phyloP scores from a whole-genome alignment of 1,284 basidiomycete species.

The Marasmius oreades region DNA sequence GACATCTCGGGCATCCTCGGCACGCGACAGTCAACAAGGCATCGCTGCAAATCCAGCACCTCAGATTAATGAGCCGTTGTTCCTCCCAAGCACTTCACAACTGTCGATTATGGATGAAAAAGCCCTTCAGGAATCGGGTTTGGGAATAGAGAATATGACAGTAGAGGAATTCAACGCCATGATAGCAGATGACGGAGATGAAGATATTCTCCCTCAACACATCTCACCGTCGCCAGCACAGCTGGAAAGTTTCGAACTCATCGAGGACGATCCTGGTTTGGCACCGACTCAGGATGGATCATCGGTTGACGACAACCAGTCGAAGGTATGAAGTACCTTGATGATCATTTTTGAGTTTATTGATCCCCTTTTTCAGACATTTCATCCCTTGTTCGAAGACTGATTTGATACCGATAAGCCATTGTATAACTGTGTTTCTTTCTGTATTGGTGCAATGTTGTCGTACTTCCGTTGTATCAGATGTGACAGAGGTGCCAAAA shows the following conservation, averaged over 20 bases:
- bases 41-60: conserved; percentile 21
- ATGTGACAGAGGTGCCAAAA: conserved; percentile 22
- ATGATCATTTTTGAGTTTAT: background rate
- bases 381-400: conserved; percentile 67
- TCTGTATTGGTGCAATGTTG: background rate
- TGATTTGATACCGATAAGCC: conserved; percentile 24
- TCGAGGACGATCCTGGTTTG: conserved; percentile 39
- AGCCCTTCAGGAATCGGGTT: conserved; percentile 50
- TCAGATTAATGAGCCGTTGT: conserved; percentile 48
- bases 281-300: conserved; percentile 45
- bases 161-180: conserved; percentile 58
- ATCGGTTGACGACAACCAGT: background rate
- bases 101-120: conserved; percentile 50
- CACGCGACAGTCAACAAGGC: background rate
- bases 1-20: background rate
- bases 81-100: conserved; percentile 63
- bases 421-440: background rate
- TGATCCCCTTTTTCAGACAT: conserved; percentile 33
- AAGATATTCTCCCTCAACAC: conserved; percentile 39
- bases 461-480: background rate
- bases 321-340: conserved; percentile 10
- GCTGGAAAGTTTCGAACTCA: conserved; percentile 12
- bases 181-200: conserved; percentile 64
- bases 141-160: conserved; percentile 64
- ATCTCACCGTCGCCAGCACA: conserved; percentile 18